Evolutionary conservation across 2,329 filamentous ascomycete genomes (phyloP), one percentile per base, ranked within the genome.

Genomic region (Podosphaera xanthii): DNA sequence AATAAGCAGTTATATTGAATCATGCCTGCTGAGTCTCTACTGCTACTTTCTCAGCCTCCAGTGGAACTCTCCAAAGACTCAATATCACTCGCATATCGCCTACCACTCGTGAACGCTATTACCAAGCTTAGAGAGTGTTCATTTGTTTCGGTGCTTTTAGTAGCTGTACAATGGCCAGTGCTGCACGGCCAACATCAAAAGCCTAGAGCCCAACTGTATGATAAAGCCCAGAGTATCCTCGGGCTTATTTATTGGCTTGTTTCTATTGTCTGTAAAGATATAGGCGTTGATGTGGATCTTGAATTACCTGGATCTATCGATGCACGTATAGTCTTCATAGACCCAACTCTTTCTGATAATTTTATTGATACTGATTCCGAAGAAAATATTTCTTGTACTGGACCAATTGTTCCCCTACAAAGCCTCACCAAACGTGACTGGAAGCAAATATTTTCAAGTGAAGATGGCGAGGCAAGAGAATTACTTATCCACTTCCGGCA

Each of bases 161-260:
- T 94, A 44, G 77, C 78, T 1, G 78, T 78, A 55, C 79, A 83
- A 1, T 74, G 84, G 58, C 75, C 89, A 10, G 72, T 75, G 54
- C 76, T 78, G 30, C 71, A 72, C 38, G 72, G 74, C 33, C 71
- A 72, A 31, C 70, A 72, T 36, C 74, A 77, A 53, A 76, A 78
- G 64, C 73, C 77, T 33, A 72, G 79, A 53, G 73, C 79, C 22
- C 53, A 65, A 34, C 60, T 69, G n/a, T 94, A 89, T 77, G 68
- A 75, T 40, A 72, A 76, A n/a, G 78, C 82, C 0, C 88, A 95
- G 70, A 75, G 77, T n/a, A 74, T 91, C 4, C 72, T 96, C 31
- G 85, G 86, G 2, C 79, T 79, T 34, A 69, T 94, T 33, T 97
- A 97, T 75, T 82, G 82, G 65, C 76, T 96, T 57, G 74, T 92